These are phyloP conservation scores for Dillenia turbinata DNA, from an alignment of 164 flowering plant species.

Conservation along the genomic window DNA sequence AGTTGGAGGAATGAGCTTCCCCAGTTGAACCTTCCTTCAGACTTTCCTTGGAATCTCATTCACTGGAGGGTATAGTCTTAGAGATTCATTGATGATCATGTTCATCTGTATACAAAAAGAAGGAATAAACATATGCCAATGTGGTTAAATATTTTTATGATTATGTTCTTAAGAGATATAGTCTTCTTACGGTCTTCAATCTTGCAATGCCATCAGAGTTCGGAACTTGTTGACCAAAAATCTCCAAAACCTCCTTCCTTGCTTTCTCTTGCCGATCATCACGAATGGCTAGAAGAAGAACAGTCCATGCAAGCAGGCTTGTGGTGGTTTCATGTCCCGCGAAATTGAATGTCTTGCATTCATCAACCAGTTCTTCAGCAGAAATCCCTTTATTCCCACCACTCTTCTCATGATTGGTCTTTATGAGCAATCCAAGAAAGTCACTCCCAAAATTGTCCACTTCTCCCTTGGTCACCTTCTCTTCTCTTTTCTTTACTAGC, in stretches of 20 bases:
- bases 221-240: neutral
- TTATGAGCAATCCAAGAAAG: neutral
- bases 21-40: neutral
- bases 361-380: neutral
- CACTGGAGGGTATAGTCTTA: slow-evolving; percentile 10
- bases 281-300: neutral
- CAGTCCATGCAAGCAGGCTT: neutral
- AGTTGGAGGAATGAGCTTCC: neutral
- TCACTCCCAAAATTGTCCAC: neutral
- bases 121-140: neutral
- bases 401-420: neutral
- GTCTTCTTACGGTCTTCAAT: neutral
- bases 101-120: neutral
- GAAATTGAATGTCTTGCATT: neutral
- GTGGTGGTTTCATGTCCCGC: neutral
- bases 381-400: neutral
- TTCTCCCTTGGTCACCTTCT: slow-evolving; percentile 1
- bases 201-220: neutral
- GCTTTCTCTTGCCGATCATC: neutral
- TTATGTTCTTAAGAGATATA: too few species aligned
- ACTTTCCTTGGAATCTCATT: neutral
- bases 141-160: too few species aligned
- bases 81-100: slow-evolving; percentile 13
- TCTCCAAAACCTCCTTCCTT: neutral
- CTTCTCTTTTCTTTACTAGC: slow-evolving; percentile 4